These are phyloP conservation scores for Xylona heveae DNA, from an alignment of 495 filamentous ascomycete genomes.

Conservation along the genomic window DNA sequence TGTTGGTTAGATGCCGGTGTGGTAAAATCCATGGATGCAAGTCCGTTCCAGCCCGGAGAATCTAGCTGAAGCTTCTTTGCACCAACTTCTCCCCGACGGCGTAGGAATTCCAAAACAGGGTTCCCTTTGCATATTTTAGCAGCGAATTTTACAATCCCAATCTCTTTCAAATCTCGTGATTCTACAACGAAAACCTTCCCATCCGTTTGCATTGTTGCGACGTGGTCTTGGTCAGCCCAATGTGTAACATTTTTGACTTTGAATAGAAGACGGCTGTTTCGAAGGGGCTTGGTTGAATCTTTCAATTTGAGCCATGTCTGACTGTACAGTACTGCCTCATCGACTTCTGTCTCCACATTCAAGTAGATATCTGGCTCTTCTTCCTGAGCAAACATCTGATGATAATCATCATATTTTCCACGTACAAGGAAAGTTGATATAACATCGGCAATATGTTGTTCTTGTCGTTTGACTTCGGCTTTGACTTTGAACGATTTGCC, in stretches of 20 bases:
- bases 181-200: constrained; percentile 4
- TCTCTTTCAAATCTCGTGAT: constrained; percentile 4
- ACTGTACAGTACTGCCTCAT: too few relatives aligned
- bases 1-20: constrained; percentile 11
- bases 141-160: constrained; percentile 5
- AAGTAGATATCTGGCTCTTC: too few relatives aligned
- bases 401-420: constrained; percentile 75
- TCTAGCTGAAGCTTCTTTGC: constrained; percentile 5
- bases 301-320: too few relatives aligned
- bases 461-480: constrained; percentile 76
- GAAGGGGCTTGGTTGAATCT: too few relatives aligned
- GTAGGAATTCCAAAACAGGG: constrained; percentile 16
- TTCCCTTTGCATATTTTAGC: constrained; percentile 5
- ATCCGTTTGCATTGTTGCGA: constrained; percentile 18
- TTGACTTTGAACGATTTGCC: constrained; percentile 99
- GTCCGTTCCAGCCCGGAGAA: constrained; percentile 1
- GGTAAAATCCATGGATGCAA: constrained; percentile 3
- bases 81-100: constrained; percentile 9
- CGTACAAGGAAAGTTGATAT: constrained; percentile 95
- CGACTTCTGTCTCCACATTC: too few relatives aligned
- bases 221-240: too few relatives aligned
- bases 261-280: too few relatives aligned
- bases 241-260: too few relatives aligned
- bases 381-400: too few relatives aligned
- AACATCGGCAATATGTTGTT: constrained; percentile 87